phyloP scores from a whole-genome alignment of 192 early-diverging fungal genomes.

The Backusella sp. region DNA sequence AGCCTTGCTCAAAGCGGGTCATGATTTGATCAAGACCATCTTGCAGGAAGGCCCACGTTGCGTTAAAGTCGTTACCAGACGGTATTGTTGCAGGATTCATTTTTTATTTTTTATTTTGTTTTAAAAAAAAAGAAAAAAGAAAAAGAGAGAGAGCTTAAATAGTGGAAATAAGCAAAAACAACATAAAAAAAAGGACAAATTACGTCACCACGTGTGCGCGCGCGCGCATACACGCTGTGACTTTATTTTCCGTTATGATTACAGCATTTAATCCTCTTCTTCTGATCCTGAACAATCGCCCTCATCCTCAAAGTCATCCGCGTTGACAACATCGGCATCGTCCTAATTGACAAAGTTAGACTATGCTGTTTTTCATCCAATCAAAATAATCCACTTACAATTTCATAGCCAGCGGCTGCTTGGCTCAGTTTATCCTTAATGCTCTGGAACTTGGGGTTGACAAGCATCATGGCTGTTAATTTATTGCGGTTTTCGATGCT shows the following conservation, averaged over 20 bases:
- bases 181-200: background rate
- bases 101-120: background rate
- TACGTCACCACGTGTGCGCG: background rate
- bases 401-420: conserved; percentile 14
- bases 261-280: background rate
- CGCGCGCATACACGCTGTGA: background rate
- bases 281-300: conserved; percentile 3
- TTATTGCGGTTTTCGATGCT: conserved; percentile 36
- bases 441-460: conserved; percentile 21
- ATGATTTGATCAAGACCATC: conserved; percentile 82
- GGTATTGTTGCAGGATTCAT: conserved; percentile 41
- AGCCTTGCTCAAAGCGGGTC: conserved; percentile 68
- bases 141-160: background rate
- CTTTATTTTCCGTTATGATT: background rate
- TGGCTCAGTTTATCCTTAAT: conserved; percentile 22
- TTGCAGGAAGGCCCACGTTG: conserved; percentile 76
- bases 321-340: conserved; percentile 22
- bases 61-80: conserved; percentile 49
- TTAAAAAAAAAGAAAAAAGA: background rate
- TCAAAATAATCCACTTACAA: conserved; percentile 23
- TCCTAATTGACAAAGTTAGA: conserved; percentile 19
- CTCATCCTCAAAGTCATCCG: conserved; percentile 23
- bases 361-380: background rate
- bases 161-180: background rate
- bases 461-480: conserved; percentile 31